Base-by-base conservation (phyloP, 2,329 filamentous ascomycete species). In the Catunica adiposa region DNA sequence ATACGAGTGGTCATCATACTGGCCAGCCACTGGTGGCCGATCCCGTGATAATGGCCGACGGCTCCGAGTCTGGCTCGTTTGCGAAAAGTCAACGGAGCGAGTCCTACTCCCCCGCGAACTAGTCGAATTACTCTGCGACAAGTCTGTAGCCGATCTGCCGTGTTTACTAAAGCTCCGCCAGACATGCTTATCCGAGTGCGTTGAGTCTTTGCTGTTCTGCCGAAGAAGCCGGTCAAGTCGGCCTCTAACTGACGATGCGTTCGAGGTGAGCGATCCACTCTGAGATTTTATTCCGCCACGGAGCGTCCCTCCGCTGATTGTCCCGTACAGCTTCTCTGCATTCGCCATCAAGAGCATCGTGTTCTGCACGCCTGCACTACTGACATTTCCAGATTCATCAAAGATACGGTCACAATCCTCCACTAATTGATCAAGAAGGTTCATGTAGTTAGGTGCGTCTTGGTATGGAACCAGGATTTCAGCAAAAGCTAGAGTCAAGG, bases 361-460 rank as follows among this genome's bases (percentile, higher is more conserved):
- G 50, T 58, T 56, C 57, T 58, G 57, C n/a, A 50, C 57, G 25
- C 57, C 57, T 14, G 53, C 57, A 51, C 53, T 53, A 37, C 57
- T 51, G 11, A 58, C 53, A 25, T 58, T 58, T 22, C 58, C 59
- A 8, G 59, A 52, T 58, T 86, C 81, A 54, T 89, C 85, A 62
- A 95, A 95, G n/a, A 96, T 82, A 29, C 81, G 79, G 56, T 94
- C 87, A 60, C 86, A 88, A 64, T 95, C 89, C 60, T 94, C 86
- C 0, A 96, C 88, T 22, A 96, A 76, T 20, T 87, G 81, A 68
- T 96, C 89, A 48, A 96, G 73, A 14, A 96, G 71, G 56, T 90
- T 92, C 62, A 96, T 89, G 65, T 90, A 92, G 60, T 89, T 79
- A 58, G 86, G 82, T 1, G 89, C 81, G 59, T 83, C 80, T 26